Evolutionary conservation across 1,139 yeast species (phyloP), one percentile per base, ranked within the genome.

Genomic region (Blastobotrys persicus): DNA sequence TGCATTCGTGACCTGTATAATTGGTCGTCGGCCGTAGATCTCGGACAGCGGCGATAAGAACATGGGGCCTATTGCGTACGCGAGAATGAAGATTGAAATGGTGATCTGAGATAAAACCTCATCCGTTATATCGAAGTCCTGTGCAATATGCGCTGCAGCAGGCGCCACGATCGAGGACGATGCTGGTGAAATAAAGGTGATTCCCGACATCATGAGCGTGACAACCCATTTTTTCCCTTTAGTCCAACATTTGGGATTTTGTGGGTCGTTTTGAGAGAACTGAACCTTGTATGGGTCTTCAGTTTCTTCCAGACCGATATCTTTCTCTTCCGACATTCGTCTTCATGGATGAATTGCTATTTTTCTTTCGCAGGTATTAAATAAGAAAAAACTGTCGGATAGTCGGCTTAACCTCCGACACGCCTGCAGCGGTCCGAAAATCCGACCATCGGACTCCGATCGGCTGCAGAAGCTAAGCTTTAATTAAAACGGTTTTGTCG

Each of bases 61-160:
- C 44, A 82, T 70, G 1, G 85, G 84, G n/a, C 81, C 80, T 1
- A 80, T 47, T 0, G 84, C 83, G 80, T 83, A 81, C 5, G 84
- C 82, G 32, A 81, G 62, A 19, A 81, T 70, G 75, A 78, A 80
- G 32, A 81, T 70, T 5, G 83, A 76, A 6, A 81, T 81, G 50
- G 77, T 71, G 44, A 81, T 65, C 0, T 81, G 67, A 40, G 70
- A 59, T 1, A 79, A 65, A 1, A 76, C 69, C 0, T 58, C 54
- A 32, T 68, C 64, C 4, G 71, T 61, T 48, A 76, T 73, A 41
- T 70, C 63, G 44, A 79, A 72, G 2, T 71, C 74, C 2, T 52
- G 63, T 1, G 78, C 68, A 28, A 81, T 79, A 4, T 62, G 62
- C 0, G 66, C 55, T 54, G 79, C 72, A 0, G 84, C 84, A 0